phyloP scores from a whole-genome alignment of 192 early-diverging fungal species.

The Coemansia asiatica region DNA sequence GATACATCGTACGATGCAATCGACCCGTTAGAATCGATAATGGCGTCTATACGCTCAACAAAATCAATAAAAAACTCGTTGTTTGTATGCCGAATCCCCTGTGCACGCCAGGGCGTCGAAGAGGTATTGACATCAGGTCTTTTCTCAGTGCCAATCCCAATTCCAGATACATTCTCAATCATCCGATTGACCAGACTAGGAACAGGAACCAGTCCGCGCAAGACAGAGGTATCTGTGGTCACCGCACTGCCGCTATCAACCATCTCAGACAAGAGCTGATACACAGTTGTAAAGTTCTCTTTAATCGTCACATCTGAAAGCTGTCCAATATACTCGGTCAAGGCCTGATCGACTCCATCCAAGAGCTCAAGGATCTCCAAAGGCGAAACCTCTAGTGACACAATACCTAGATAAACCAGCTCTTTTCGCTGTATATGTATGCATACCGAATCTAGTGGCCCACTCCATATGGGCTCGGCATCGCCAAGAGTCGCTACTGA shows the following conservation, averaged over 20 bases:
- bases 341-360: constrained; percentile 73
- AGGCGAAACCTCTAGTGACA: constrained; percentile 76
- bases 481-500: constrained; percentile 41
- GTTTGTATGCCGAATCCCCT: constrained; percentile 80
- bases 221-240: constrained; percentile 82
- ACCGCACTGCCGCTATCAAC: constrained; percentile 88
- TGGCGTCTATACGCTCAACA: constrained; percentile 84
- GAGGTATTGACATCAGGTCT: constrained; percentile 40
- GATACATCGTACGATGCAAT: constrained; percentile 75
- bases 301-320: constrained; percentile 81
- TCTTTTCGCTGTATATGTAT: constrained; percentile 59
- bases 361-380: constrained; percentile 84
- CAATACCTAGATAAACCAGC: constrained; percentile 75
- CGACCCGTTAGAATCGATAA: constrained; percentile 67
- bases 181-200: constrained; percentile 84
- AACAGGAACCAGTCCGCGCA: constrained; percentile 83
- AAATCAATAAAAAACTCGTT: constrained; percentile 97
- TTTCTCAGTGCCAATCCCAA: constrained; percentile 24
- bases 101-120: constrained; percentile 81
- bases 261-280: constrained; percentile 87
- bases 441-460: constrained; percentile 24
- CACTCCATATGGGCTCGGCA: constrained; percentile 38
- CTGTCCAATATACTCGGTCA: constrained; percentile 81
- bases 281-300: constrained; percentile 89
- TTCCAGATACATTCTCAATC: constrained; percentile 76